These are phyloP conservation scores for Pittosporum tobira DNA, from an alignment of 129 eudicot species.

Conservation along the genomic window DNA sequence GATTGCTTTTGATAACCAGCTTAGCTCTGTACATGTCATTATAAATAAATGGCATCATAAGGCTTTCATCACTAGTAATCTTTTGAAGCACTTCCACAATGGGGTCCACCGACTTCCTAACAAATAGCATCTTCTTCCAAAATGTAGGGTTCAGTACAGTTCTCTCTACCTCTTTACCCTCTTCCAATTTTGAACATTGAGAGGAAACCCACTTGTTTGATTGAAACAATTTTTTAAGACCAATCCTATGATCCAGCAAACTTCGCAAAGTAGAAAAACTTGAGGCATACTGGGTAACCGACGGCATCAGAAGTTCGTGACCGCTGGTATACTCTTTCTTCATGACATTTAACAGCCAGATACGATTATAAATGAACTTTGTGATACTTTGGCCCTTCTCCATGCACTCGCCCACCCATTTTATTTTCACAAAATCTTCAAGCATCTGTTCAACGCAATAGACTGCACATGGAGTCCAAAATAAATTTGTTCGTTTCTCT, in stretches of 20 bases:
- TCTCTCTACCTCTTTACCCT: slow-evolving; percentile 82
- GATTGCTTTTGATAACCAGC: slow-evolving; percentile 66
- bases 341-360: slow-evolving; percentile 58
- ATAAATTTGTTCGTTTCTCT: slow-evolving; percentile 62
- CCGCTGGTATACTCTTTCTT: slow-evolving; percentile 78
- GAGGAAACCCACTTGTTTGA: slow-evolving; percentile 81
- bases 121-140: slow-evolving; percentile 76
- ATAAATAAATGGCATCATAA: slow-evolving; percentile 78
- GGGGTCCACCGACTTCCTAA: slow-evolving; percentile 72
- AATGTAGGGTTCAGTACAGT: slow-evolving; percentile 61
- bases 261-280: slow-evolving; percentile 63
- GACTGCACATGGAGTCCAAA: slow-evolving; percentile 92
- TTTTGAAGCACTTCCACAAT: slow-evolving; percentile 69
- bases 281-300: slow-evolving; percentile 51
- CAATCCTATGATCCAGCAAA: slow-evolving; percentile 57
- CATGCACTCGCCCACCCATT: slow-evolving; percentile 72
- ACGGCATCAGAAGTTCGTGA: slow-evolving; percentile 71
- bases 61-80: slow-evolving; percentile 51
- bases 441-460: slow-evolving; percentile 72
- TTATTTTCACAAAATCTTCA: slow-evolving; percentile 65
- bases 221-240: slow-evolving; percentile 75
- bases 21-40: slow-evolving; percentile 75
- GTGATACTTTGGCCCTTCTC: slow-evolving; percentile 81
- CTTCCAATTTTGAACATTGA: slow-evolving; percentile 62
- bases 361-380: slow-evolving; percentile 72